Percentiles rank a stretch among this genome's conserved stretches.
These are phyloP conservation scores for Colletotrichum sp. DNA, from an alignment of 2,329 filamentous ascomycete genomes.

Conservation along the genomic window DNA sequence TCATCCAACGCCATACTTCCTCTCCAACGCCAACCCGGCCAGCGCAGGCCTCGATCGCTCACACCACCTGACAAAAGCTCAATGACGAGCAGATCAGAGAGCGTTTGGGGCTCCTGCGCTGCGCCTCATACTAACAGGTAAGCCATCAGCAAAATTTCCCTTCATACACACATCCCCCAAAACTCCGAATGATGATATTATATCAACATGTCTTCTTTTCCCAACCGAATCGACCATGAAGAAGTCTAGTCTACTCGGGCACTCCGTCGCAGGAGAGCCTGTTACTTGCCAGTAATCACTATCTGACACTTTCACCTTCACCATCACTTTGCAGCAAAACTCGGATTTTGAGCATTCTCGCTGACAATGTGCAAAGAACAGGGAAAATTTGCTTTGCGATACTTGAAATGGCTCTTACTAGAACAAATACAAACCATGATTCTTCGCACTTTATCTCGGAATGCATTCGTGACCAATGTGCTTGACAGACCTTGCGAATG, in stretches of 20 bases:
- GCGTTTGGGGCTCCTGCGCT: neutral
- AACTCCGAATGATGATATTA: conserved; percentile 72
- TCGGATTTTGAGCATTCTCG: neutral
- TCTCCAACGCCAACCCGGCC: neutral
- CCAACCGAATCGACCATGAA: conserved; percentile 88
- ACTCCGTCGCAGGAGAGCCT: conserved; percentile 60
- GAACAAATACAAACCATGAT: too few relatives aligned
- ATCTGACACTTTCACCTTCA: conserved; percentile 63
- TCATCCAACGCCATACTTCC: neutral
- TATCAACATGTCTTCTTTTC: conserved; percentile 80
- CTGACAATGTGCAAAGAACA: neutral
- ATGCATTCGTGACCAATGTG: too few relatives aligned
- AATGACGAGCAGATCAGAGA: neutral
- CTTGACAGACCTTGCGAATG: too few relatives aligned
- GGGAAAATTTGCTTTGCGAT: neutral
- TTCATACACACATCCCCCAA: conserved; percentile 9
- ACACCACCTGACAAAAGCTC: neutral
- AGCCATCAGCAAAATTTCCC: neutral
- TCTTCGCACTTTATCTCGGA: too few relatives aligned
- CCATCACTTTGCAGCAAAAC: neutral
- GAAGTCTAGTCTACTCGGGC: conserved; percentile 73
- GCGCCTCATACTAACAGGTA: neutral
- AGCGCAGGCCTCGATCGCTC: neutral
- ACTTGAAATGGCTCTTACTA: too few relatives aligned
- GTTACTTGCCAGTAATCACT: conserved; percentile 92